Base-by-base conservation (phyloP, 2,329 filamentous ascomycete genomes). In the Neofusicoccum kwambonambiense region DNA sequence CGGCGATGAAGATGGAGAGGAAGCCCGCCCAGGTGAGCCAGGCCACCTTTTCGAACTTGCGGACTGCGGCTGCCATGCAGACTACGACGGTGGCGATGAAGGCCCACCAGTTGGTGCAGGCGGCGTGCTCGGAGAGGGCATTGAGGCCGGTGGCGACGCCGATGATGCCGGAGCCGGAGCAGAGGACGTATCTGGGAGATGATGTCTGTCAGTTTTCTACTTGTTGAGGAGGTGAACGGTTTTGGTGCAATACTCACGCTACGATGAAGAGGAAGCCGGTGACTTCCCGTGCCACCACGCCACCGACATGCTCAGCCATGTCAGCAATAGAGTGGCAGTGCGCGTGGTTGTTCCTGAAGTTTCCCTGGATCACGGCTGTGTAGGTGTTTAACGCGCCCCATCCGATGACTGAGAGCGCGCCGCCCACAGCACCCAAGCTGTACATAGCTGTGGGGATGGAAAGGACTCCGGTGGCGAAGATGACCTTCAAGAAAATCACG, bases 21-120 rank as follows among this genome's bases (percentile, higher is more conserved):
- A 89, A 87, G 0, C 87, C 87, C 11, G 80, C 81, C 82, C 84
- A 89, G 0, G 85, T 87, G 49, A 89, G 75, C 84, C 85, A 88
- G 2, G 83, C 84, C 65, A 89, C 83, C 69, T 87, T 84, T 60
- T 85, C 80, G 68, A 88, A 84, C 64, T 85, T 89, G 67, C 86
- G 82, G 4, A 87, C 79, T 31, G 80, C 83, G 1, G 85, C 84
- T 5, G 81, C 77, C 0, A 79, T 67, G 31, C 82, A 82, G 8
- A 86, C 79, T 7, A 82, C 74, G 1, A 82, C 70, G 0, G 84
- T 82, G 0, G 84, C 83, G 3, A 88, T 72, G 31, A 87, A 78
- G 8, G 81, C 80, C 74, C 81, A 89, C 77, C 80, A 86, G 15
- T 86, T 85, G 0, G 86, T 87, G 70, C 87, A 89, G 3, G 83